Percentiles rank a stretch among this genome's conserved stretches.
phyloP scores from a whole-genome alignment of 2,329 filamentous ascomycete species.

The Eutypella sp. region DNA sequence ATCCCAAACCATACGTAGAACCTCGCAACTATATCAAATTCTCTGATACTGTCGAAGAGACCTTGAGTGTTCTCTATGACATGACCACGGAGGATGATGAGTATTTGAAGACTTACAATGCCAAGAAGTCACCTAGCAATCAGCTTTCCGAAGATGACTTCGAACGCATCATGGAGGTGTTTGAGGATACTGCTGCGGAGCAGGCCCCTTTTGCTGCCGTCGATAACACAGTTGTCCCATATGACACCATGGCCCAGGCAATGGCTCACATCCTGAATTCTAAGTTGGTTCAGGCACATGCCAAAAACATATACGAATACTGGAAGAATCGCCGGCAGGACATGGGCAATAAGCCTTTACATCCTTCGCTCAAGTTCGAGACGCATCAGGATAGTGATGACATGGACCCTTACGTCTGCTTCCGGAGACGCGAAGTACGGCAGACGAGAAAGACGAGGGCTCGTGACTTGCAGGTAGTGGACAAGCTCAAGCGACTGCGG shows the following conservation, averaged over 20 bases:
- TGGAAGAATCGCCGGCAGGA: constrained; percentile 72
- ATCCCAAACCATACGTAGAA: constrained; percentile 72
- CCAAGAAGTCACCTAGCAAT: constrained; percentile 58
- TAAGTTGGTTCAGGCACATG: constrained; percentile 48
- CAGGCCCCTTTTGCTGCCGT: constrained; percentile 87
- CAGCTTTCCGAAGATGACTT: constrained; percentile 86
- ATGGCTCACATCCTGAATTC: constrained; percentile 48
- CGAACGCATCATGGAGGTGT: constrained; percentile 90
- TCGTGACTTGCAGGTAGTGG: constrained; percentile 87
- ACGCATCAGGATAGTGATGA: constrained; percentile 92
- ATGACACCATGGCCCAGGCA: constrained; percentile 69
- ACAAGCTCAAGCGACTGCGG: constrained; percentile 88
- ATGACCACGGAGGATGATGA: constrained; percentile 88
- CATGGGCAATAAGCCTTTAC: constrained; percentile 65
- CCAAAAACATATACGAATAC: constrained; percentile 81
- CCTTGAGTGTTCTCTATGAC: constrained; percentile 84
- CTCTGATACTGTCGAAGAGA: constrained; percentile 97
- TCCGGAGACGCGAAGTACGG: constrained; percentile 88
- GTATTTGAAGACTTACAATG: constrained; percentile 80
- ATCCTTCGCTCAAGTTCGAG: constrained; percentile 85
- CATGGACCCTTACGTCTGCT: constrained; percentile 95
- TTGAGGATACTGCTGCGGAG: constrained; percentile 78
- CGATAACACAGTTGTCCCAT: constrained; percentile 78
- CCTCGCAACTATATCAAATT: constrained; percentile 94
- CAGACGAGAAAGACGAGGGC: constrained; percentile 93